Percentiles rank a stretch among this genome's conserved stretches.
Conservation (phyloP, 176 grass and related monocot species). For the Metroxylon sagu region DNA sequence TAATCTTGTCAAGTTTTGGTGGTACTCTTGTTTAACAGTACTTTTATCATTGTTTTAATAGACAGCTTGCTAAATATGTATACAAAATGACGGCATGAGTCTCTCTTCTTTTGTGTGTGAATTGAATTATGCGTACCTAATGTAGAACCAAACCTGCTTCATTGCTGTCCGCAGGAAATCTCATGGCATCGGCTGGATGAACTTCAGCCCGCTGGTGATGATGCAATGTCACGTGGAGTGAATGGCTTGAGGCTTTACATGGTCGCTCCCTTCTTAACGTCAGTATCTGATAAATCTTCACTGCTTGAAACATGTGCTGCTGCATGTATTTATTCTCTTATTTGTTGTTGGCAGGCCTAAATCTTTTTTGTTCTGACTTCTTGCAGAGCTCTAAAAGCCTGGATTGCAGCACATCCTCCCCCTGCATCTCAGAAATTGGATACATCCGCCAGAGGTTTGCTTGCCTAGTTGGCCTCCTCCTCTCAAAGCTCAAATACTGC, state of each 20-base stretch:
- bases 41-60: no score
- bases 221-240: conserved; percentile 63
- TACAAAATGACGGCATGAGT: no score
- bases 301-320: not conserved
- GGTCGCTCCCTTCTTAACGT: conserved; percentile 91
- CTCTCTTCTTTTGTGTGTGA: no score
- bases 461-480: conserved; percentile 11
- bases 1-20: not conserved
- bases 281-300: conserved; percentile 25
- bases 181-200: conserved; percentile 91
- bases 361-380: not conserved
- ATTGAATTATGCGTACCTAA: no score
- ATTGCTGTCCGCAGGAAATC: conserved; percentile 53
- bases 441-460: conserved; percentile 67
- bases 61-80: no score
- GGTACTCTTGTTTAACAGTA: no score
- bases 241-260: conserved; percentile 97
- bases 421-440: conserved; percentile 53
- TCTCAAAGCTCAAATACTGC: not conserved
- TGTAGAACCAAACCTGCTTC: not conserved
- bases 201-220: conserved; percentile 75
- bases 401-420: conserved; percentile 50
- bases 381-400: conserved; percentile 52
- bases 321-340: not conserved
- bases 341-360: not conserved